These are phyloP conservation scores for Beauveria asiatica DNA, from an alignment of 2,329 filamentous ascomycete species.

Conservation along the genomic window DNA sequence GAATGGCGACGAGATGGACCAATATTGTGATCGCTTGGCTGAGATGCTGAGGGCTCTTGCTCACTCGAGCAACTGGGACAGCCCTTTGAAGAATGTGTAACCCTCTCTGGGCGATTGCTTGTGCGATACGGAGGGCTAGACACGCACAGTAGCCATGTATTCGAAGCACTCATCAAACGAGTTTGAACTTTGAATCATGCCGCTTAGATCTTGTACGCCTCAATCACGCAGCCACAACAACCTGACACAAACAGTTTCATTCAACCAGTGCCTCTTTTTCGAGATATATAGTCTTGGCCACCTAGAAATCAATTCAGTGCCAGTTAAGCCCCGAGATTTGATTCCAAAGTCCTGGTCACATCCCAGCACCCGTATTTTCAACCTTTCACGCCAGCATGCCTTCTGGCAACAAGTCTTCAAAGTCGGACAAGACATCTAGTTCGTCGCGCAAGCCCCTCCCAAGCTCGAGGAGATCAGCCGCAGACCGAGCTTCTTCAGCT, in stretches of 20 bases:
- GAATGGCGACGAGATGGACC: conserved; percentile 24
- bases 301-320: background rate
- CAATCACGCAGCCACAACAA: background rate
- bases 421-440: background rate
- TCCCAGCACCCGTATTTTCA: background rate
- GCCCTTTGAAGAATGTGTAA: conserved; percentile 21
- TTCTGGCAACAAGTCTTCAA: background rate
- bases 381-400: background rate
- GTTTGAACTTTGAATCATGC: background rate
- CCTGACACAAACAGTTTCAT: no score
- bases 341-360: background rate
- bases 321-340: background rate
- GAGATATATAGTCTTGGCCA: background rate
- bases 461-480: background rate
- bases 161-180: background rate
- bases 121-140: background rate
- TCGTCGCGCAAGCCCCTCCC: background rate
- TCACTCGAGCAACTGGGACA: conserved; percentile 21
- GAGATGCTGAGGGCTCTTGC: conserved; percentile 23
- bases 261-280: background rate
- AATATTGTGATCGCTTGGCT: conserved; percentile 22
- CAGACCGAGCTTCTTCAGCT: background rate
- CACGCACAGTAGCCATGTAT: background rate
- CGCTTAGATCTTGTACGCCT: background rate
- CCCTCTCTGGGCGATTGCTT: background rate